Conservation (phyloP, 2,329 filamentous ascomycete species). For the Pyricularia grisea region DNA sequence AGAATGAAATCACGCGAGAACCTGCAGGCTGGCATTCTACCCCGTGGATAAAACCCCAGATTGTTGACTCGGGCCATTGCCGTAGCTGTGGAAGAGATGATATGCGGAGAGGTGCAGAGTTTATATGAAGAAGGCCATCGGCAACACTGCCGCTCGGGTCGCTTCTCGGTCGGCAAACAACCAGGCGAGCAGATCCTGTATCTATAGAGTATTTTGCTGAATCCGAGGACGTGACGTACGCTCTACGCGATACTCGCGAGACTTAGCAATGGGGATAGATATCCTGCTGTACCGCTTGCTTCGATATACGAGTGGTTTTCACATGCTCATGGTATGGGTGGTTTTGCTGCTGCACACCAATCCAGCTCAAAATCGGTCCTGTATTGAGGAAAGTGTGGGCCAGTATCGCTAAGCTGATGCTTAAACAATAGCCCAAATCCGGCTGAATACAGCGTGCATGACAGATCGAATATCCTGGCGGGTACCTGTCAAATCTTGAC, state of each 20-base stretch:
- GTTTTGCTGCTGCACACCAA: neutral
- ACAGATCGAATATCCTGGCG: constrained; percentile 34
- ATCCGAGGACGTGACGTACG: neutral
- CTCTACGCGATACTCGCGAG: neutral
- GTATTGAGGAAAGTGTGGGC: neutral
- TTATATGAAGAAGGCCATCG: neutral
- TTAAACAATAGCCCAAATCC: constrained; percentile 43
- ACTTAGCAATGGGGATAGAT: neutral
- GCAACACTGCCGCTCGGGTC: neutral
- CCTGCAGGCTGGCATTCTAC: neutral
- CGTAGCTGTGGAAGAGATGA: neutral
- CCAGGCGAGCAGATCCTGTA: neutral
- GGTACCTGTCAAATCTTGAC: constrained; percentile 28
- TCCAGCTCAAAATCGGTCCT: neutral
- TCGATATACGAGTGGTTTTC: neutral
- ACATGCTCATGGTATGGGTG: neutral
- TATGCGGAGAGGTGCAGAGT: neutral
- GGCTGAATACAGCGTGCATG: constrained; percentile 39
- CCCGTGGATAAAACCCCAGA: neutral
- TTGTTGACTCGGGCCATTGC: neutral
- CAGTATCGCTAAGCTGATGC: neutral
- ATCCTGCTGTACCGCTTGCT: too few relatives aligned
- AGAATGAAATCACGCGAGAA: neutral
- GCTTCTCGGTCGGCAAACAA: neutral
- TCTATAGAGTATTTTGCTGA: neutral